Base-by-base conservation (phyloP, 1,284 basidiomycete genomes). In the Ceraceosorus guamensis region DNA sequence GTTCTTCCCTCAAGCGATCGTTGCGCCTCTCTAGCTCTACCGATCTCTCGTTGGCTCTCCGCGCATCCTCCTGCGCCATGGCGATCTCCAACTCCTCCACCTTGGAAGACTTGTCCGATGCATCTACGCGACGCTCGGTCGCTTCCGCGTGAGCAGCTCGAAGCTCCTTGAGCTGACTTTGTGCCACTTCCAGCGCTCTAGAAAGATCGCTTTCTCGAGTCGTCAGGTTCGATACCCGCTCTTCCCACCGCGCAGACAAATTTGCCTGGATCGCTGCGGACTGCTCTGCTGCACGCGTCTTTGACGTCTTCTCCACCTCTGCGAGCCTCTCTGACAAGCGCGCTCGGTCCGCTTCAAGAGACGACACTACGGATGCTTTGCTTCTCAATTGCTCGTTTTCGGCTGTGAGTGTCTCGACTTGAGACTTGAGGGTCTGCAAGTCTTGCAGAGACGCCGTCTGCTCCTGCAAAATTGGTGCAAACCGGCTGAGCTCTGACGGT, bases 201-300 rank as follows among this genome's bases (percentile, higher is more conserved):
- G 89, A 87, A 48, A 96, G 79, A 68, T 93, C 91, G 74, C 89
- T 86, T 77, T 97, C 92, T 51, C 91, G 82, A 71, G 95, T 91
- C 76, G 92, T 89, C 66, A 93, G 93, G 76, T 97, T 97, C 56
- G 88, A 82, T 75, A 97, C 82, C 67, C 87, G 86, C 79, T 98
- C 93, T 68, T 97, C 92, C 68, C 95, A 96, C 5, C 89, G 91
- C 16, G 93, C 93, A 64, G 92, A 89, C 10, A 96, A 80, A 78
- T 96, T 92, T 57, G 89, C 91, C 80, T 95, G 90, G 77, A 95
- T 92, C 76, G 89, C 87, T 0, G 81, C 80, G 14, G 93, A 86
- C 67, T 86, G 85, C 66, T 93, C 89, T 59, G 84, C 82, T 55
- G 96, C 87, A 77, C 89, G 80, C 44, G 87, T 85, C 34, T 96